Base-by-base conservation (phyloP, 1,284 basidiomycete species). In the Sutorius eximius region DNA sequence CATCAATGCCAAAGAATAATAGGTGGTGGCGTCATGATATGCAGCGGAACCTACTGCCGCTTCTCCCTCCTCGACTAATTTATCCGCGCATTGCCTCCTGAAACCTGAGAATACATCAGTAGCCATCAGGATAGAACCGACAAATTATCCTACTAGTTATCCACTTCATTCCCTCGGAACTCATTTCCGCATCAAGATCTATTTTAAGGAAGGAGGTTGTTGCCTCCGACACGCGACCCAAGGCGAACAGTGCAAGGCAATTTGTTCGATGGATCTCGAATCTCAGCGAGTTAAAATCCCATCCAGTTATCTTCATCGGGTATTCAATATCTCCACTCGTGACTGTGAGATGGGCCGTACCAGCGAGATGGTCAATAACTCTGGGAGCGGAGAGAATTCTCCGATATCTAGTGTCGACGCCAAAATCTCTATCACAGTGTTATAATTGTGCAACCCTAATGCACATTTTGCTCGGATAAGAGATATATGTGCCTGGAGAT, bases 281-380 rank as follows among this genome's bases (percentile, higher is more conserved):
- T 34, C 42, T 41, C 9, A 61, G 46, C 30, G 20, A 3, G 32
- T 49, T 9, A 8, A 61, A 65, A 29, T 52, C 36, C 60, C 62
- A 61, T 10, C 60, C 60, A 13, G 60, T 52, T 24, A 64, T 52
- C 60, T 61, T 62, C 7, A 7, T 13, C 16, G 22, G 1, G 3
- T 7, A 30, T 16, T 64, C 34, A 64, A 24, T n/a, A 43, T 12
- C 16, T 37, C 18, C 27, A 24, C 29, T 13, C 2, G 52, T 40
- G 42, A 43, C 33, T 24, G 3, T 27, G 10, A 32, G 22, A 36
- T 15, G 9, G 12, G 1, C 15, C 62, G 3, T 40, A 65, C 62
- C 62, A 61, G n/a, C 0, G 60, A 62, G 20, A 61, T 6, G 7
- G 62, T 61, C 47, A 62, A 5, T 34, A 61, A 38, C 45, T 61